These are phyloP conservation scores for Hericium rajendrae DNA, from an alignment of 768 basidiomycete genomes.

Conservation along the genomic window DNA sequence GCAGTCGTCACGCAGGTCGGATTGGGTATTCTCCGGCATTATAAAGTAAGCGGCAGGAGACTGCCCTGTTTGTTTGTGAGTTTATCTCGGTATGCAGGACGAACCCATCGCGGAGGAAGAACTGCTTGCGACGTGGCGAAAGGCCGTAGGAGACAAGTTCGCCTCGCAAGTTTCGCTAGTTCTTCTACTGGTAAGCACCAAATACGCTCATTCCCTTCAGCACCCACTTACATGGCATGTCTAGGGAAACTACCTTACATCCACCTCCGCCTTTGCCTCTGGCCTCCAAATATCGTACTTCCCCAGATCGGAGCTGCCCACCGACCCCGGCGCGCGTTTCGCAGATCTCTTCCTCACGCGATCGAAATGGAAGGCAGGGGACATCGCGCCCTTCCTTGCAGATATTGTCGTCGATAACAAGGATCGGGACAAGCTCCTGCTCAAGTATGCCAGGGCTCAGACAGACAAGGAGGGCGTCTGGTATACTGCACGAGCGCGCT, in stretches of 20 bases:
- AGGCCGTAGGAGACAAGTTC: conserved; percentile 71
- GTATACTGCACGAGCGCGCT: conserved; percentile 59
- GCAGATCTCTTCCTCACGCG: conserved; percentile 80
- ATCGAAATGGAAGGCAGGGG: conserved; percentile 64
- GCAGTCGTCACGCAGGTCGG: conserved; percentile 69
- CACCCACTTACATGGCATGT: neutral
- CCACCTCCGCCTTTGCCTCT: conserved; percentile 28
- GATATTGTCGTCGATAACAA: conserved; percentile 81
- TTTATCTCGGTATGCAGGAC: conserved; percentile 29
- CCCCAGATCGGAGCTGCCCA: conserved; percentile 62
- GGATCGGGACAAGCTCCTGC: conserved; percentile 77
- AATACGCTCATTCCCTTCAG: neutral
- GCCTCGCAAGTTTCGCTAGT: conserved; percentile 47
- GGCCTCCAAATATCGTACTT: conserved; percentile 53
- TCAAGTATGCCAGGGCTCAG: conserved; percentile 76
- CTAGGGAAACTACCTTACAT: conserved; percentile 68
- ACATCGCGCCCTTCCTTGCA: conserved; percentile 71
- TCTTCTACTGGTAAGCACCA: conserved; percentile 54
- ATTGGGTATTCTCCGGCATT: conserved; percentile 53
- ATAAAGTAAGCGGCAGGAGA: conserved; percentile 33
- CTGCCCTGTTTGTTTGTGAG: neutral
- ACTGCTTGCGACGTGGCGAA: conserved; percentile 62
- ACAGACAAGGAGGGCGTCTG: conserved; percentile 59
- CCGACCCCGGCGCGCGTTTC: conserved; percentile 75
- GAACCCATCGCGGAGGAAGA: conserved; percentile 44